phyloP scores from a whole-genome alignment of 768 basidiomycete genomes.

The Pulveroboletus sp. region DNA sequence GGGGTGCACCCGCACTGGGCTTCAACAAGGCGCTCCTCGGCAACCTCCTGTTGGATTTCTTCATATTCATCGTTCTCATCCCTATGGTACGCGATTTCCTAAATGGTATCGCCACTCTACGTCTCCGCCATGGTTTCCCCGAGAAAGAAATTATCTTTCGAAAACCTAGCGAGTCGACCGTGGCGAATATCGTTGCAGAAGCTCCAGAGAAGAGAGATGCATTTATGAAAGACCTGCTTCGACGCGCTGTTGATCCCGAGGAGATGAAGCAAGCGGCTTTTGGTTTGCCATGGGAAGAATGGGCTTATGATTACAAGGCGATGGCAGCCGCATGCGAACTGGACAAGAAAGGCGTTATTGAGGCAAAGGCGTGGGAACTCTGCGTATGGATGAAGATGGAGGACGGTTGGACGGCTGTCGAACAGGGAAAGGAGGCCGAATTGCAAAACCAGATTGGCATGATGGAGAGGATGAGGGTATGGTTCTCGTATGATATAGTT shows the following conservation, averaged over 20 bases:
- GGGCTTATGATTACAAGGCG: conserved; percentile 29
- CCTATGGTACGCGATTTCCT: conserved; percentile 26
- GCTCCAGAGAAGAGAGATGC: conserved; percentile 26
- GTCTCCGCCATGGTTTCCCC: conserved; percentile 28
- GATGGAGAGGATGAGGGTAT: conserved; percentile 31
- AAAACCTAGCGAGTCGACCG: conserved; percentile 26
- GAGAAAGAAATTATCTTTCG: conserved; percentile 29
- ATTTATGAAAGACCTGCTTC: conserved; percentile 24
- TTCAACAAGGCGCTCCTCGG: conserved; percentile 21
- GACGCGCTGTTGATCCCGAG: conserved; percentile 28
- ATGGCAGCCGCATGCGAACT: conserved; percentile 26
- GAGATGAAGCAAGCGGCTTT: conserved; percentile 22
- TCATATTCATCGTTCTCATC: conserved; percentile 24
- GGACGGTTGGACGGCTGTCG: conserved; percentile 27
- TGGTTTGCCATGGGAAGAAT: conserved; percentile 34
- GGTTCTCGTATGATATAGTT: neutral
- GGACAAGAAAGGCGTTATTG: conserved; percentile 19
- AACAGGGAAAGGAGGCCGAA: conserved; percentile 25
- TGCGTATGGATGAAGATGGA: conserved; percentile 33
- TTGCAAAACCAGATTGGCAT: conserved; percentile 19
- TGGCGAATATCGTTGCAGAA: conserved; percentile 22
- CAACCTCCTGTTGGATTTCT: conserved; percentile 22
- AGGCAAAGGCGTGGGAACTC: conserved; percentile 26
- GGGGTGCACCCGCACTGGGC: conserved; percentile 13
- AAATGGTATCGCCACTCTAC: conserved; percentile 15